Conservation (phyloP, 495 filamentous ascomycete species). For the Cairneyella variabilis region DNA sequence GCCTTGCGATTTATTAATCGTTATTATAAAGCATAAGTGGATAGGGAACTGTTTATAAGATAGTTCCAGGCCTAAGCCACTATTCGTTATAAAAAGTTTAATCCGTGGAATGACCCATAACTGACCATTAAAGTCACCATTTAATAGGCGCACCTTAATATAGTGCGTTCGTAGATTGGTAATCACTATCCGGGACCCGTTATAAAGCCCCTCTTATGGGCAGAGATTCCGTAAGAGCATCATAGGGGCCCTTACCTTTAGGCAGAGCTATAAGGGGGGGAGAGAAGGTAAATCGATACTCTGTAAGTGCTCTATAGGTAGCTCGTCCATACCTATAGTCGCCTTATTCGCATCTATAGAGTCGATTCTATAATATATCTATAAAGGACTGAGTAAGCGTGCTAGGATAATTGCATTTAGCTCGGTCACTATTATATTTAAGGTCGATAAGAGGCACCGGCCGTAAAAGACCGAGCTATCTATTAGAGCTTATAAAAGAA, state of each 20-base stretch:
- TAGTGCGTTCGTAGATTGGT: not conserved
- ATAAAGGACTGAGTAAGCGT: not conserved
- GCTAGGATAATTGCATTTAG: constrained; percentile 2
- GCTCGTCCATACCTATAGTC: not conserved
- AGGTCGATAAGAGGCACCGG: not conserved
- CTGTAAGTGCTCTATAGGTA: constrained; percentile 3
- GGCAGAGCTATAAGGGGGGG: not conserved
- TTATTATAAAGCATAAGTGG: not conserved
- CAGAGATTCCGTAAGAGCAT: constrained; percentile 6
- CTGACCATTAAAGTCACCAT: constrained; percentile 2
- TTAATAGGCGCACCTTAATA: not conserved
- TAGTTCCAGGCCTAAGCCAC: not conserved
- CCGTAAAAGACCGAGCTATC: not conserved
- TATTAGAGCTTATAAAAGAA: not conserved
- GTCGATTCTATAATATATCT: not conserved
- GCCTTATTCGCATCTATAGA: not conserved
- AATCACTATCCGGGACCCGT: constrained; percentile 5
- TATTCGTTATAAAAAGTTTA: not conserved
- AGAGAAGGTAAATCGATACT: constrained; percentile 2
- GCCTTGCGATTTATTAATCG: not conserved
- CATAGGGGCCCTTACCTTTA: not conserved
- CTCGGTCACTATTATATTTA: not conserved
- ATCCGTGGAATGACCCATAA: constrained; percentile 4
- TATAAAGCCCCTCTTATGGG: constrained; percentile 1
- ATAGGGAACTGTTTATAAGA: not conserved